Conservation (phyloP, 257 asterid species). For the Jacaranda mimosifolia region DNA sequence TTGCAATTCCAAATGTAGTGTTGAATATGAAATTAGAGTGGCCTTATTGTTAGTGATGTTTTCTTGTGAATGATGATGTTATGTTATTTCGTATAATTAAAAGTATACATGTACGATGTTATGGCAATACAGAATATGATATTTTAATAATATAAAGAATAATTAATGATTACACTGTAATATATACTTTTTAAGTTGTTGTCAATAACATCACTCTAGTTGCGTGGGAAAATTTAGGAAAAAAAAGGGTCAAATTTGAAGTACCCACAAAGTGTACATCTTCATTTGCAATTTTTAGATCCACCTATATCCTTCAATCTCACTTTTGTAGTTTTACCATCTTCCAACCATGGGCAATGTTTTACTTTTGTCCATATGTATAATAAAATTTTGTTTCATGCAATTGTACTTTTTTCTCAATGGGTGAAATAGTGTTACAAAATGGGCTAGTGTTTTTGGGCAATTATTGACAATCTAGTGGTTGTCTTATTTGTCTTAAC, state of each 20-base stretch:
- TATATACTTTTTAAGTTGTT: too few relatives aligned
- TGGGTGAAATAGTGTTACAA: conserved; percentile 20
- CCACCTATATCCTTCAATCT: not conserved
- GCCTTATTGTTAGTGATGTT: not conserved
- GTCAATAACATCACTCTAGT: not conserved
- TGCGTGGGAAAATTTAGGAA: not conserved
- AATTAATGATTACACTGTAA: too few relatives aligned
- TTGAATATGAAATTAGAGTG: not conserved
- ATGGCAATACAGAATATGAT: not conserved
- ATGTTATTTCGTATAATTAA: too few relatives aligned
- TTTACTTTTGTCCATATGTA: too few relatives aligned
- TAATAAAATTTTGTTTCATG: too few relatives aligned
- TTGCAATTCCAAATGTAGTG: conserved; percentile 29
- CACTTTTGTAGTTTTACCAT: not conserved
- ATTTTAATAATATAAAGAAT: too few relatives aligned
- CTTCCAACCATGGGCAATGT: too few relatives aligned
- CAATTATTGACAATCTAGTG: conserved; percentile 32
- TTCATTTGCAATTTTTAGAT: too few relatives aligned
- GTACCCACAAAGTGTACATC: not conserved
- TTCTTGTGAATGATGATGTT: not conserved
- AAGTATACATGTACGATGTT: not conserved
- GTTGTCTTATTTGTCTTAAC: conserved; percentile 31
- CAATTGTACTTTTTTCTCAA: not conserved
- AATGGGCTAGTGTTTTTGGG: not conserved
- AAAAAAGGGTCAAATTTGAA: not conserved